Evolutionary conservation across 1,284 basidiomycete species (phyloP).

Genomic region (Trichosporon ovoides): DNA sequence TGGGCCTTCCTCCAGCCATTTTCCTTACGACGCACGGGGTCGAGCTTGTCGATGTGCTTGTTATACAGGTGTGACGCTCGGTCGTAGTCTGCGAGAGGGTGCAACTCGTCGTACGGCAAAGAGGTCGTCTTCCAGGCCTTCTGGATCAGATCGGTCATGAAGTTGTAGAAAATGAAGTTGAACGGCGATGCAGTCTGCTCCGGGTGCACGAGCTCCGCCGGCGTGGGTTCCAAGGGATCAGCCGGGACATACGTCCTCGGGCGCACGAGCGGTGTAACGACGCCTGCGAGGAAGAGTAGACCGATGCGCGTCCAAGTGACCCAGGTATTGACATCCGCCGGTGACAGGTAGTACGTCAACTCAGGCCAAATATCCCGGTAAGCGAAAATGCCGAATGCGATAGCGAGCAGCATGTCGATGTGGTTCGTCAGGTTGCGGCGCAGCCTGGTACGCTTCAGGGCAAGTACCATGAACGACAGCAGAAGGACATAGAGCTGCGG

Average conservation of each 20-base stretch:
- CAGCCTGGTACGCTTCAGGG: slow-evolving; percentile 33
- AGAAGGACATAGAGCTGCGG: slow-evolving; percentile 38
- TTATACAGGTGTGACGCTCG: slow-evolving; percentile 49
- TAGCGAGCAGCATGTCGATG: slow-evolving; percentile 47
- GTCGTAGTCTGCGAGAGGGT: slow-evolving; percentile 61
- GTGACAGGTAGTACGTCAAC: slow-evolving; percentile 52
- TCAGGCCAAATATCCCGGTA: slow-evolving; percentile 65
- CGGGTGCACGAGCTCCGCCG: slow-evolving; percentile 53
- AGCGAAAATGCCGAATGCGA: slow-evolving; percentile 52
- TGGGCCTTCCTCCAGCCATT: slow-evolving; percentile 34
- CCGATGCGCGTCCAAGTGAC: slow-evolving; percentile 48
- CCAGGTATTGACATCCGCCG: slow-evolving; percentile 48
- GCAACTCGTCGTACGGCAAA: slow-evolving; percentile 48
- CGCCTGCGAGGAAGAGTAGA: slow-evolving; percentile 49
- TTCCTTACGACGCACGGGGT: slow-evolving; percentile 40
- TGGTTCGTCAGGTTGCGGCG: slow-evolving; percentile 40
- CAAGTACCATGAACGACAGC: slow-evolving; percentile 40
- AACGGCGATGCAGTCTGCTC: slow-evolving; percentile 63
- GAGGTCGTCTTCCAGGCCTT: slow-evolving; percentile 42
- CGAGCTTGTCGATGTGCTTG: slow-evolving; percentile 40
- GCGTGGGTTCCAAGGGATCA: slow-evolving; percentile 44
- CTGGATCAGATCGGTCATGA: slow-evolving; percentile 57
- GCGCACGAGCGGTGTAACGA: slow-evolving; percentile 53
- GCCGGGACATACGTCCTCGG: slow-evolving; percentile 53
- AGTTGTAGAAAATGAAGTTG: slow-evolving; percentile 57